phyloP scores from a whole-genome alignment of 2,329 filamentous ascomycete genomes.

The Trichoderma afroharzianum region DNA sequence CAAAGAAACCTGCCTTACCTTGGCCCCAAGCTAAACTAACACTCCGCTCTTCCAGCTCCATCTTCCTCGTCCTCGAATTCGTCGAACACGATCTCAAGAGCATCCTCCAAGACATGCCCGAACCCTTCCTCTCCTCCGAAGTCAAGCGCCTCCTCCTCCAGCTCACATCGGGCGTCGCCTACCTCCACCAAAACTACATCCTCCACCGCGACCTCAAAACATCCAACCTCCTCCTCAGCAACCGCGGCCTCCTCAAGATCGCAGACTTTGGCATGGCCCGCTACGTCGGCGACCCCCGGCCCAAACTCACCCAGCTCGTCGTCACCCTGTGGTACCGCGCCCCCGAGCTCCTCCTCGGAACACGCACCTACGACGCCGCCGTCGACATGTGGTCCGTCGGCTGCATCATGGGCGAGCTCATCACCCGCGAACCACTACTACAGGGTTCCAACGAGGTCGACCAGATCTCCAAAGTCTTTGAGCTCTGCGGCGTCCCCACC shows the following conservation, averaged over 20 bases:
- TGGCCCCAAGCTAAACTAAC: not conserved
- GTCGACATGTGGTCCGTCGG: constrained; percentile 96
- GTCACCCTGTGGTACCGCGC: constrained; percentile 97
- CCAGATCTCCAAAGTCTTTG: constrained; percentile 82
- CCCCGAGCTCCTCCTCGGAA: constrained; percentile 83
- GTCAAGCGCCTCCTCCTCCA: constrained; percentile 87
- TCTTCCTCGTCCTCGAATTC: constrained; percentile 96
- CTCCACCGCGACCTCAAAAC: constrained; percentile 92
- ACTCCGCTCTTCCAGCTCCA: constrained; percentile 46
- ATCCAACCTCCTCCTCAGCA: constrained; percentile 90
- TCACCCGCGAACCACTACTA: constrained; percentile 77
- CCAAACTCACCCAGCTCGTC: constrained; percentile 83
- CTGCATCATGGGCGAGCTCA: constrained; percentile 90
- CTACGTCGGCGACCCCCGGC: constrained; percentile 74
- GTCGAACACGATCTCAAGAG: constrained; percentile 95
- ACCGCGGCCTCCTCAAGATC: constrained; percentile 89
- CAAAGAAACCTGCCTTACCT: not conserved
- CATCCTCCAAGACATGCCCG: constrained; percentile 87
- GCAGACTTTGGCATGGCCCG: constrained; percentile 98
- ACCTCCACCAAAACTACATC: constrained; percentile 87
- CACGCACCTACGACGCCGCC: constrained; percentile 67
- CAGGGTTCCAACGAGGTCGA: constrained; percentile 92
- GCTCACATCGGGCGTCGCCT: constrained; percentile 73
- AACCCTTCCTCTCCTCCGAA: constrained; percentile 89
- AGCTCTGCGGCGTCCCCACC: constrained; percentile 80